Conservation (phyloP, 106 monocot genomes). For the Phalaenopsis equestris region DNA sequence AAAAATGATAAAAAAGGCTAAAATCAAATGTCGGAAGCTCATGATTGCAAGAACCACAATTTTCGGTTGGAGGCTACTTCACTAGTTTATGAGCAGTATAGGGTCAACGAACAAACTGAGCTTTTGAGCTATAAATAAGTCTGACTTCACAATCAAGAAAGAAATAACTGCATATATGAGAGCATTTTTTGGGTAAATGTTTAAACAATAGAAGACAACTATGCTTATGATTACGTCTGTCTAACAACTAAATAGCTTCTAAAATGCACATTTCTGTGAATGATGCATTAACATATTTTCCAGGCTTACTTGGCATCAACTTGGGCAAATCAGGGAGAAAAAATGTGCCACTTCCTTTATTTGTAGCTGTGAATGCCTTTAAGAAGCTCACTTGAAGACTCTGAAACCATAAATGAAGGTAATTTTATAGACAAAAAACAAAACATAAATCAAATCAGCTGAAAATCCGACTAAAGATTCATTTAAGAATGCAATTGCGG, state of each 20-base stretch:
- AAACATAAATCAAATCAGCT: not conserved
- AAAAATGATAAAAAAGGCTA: too few species aligned
- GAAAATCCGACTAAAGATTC: not conserved
- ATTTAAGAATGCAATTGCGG: not conserved
- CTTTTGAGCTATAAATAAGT: not conserved
- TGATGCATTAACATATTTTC: not conserved
- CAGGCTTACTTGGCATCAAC: conserved; percentile 2
- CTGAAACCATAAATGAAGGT: conserved; percentile 7
- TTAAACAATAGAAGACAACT: not conserved
- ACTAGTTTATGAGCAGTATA: not conserved
- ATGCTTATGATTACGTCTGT: not conserved
- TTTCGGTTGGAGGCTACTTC: too few species aligned
- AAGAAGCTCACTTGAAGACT: not conserved
- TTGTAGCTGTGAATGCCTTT: not conserved
- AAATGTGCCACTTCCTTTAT: conserved; percentile 1
- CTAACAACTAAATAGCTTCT: not conserved
- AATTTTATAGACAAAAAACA: not conserved
- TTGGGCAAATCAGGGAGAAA: not conserved
- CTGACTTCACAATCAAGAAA: not conserved
- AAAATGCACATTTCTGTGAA: not conserved
- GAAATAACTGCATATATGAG: not conserved
- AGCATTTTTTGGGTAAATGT: not conserved
- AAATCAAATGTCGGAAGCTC: too few species aligned
- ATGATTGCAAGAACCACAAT: too few species aligned
- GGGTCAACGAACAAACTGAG: not conserved